These are phyloP conservation scores for Penicillium sp. DNA, from an alignment of 2,329 filamentous ascomycete genomes.

Conservation along the genomic window DNA sequence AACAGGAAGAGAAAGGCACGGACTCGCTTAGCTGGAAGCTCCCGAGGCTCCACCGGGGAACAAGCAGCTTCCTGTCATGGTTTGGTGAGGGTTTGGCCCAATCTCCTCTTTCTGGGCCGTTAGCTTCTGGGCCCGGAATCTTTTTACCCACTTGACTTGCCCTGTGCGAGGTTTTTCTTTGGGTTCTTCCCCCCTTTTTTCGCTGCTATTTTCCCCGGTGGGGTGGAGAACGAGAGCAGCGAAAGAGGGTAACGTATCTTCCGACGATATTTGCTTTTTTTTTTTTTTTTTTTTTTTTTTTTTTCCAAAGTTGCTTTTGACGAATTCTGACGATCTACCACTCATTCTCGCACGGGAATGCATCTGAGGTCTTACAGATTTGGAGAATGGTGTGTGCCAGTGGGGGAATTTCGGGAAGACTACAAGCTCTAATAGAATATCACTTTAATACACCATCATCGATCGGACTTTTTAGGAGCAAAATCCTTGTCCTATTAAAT, in stretches of 20 bases:
- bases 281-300: neutral
- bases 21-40: slow-evolving; percentile 10
- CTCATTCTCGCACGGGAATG: neutral
- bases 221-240: neutral
- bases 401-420: neutral
- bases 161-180: neutral
- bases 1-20: neutral
- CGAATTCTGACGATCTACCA: neutral
- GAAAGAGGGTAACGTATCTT: neutral
- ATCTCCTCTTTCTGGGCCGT: slow-evolving; percentile 1
- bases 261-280: neutral
- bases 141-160: slow-evolving; percentile 3
- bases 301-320: neutral
- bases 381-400: neutral
- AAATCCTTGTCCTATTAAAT: too few relatives aligned
- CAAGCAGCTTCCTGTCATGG: slow-evolving; percentile 17
- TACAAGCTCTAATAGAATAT: neutral
- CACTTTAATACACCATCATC: neutral
- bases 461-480: neutral
- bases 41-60: slow-evolving; percentile 7
- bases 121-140: slow-evolving; percentile 6
- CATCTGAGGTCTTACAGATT: neutral
- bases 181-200: neutral
- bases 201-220: neutral
- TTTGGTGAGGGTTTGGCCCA: slow-evolving; percentile 4